phyloP scores from a whole-genome alignment of 495 filamentous ascomycete species.

The Penicillium waksmanii region DNA sequence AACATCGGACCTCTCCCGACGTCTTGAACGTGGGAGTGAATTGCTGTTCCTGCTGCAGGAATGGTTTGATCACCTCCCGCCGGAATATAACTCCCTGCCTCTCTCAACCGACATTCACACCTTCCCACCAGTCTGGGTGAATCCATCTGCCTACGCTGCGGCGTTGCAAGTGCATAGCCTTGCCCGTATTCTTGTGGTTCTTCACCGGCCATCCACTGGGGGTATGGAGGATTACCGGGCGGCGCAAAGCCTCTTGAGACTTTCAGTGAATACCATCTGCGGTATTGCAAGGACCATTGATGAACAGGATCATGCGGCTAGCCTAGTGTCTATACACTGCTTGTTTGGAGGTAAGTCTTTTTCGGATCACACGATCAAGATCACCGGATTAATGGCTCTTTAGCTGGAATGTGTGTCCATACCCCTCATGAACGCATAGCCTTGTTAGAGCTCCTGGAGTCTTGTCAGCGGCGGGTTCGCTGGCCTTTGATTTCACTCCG shows the following conservation, averaged over 20 bases:
- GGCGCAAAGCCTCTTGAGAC: conserved; percentile 25
- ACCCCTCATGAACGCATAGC: conserved; percentile 30
- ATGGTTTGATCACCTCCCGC: conserved; percentile 32
- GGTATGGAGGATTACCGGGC: conserved; percentile 28
- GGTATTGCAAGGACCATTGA: conserved; percentile 29
- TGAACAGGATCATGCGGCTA: conserved; percentile 25
- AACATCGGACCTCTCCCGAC: conserved; percentile 14
- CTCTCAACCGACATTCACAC: conserved; percentile 10
- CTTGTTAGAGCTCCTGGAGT: conserved; percentile 27
- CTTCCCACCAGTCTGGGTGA: conserved; percentile 37
- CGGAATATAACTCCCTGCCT: conserved; percentile 29
- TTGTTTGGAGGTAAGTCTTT: conserved; percentile 31
- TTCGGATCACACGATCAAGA: background rate
- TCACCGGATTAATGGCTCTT: conserved; percentile 1
- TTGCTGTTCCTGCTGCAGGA: conserved; percentile 30
- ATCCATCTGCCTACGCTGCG: conserved; percentile 32
- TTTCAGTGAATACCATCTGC: conserved; percentile 28
- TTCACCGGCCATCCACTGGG: conserved; percentile 34
- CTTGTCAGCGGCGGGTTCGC: conserved; percentile 24
- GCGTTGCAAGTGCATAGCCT: conserved; percentile 36
- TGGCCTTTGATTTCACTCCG: conserved; percentile 30
- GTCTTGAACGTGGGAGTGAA: conserved; percentile 25
- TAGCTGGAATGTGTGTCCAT: conserved; percentile 35
- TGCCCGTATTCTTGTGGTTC: conserved; percentile 30
- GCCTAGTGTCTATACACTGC: conserved; percentile 28